phyloP scores from a whole-genome alignment of 306 rosid genomes.

The Quercus ilex region DNA sequence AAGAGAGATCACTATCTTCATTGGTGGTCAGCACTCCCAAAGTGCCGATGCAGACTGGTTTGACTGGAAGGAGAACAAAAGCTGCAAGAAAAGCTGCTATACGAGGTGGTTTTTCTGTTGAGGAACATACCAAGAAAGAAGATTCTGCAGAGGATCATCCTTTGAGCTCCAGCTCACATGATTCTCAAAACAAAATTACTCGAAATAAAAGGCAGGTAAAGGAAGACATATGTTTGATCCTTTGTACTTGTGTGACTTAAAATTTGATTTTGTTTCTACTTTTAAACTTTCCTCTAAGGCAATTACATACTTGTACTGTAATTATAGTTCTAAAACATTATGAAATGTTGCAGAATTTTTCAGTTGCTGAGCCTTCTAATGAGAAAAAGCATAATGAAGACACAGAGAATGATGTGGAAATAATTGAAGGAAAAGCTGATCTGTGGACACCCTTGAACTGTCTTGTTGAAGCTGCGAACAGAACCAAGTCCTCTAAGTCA shows the following conservation, averaged over 20 bases:
- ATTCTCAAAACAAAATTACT: constrained; percentile 33
- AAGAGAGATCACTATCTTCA: constrained; percentile 96
- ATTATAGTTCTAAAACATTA: constrained; percentile 1
- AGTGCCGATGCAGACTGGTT: constrained; percentile 65
- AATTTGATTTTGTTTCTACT: not conserved
- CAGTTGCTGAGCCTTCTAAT: constrained; percentile 56
- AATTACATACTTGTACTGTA: constrained; percentile 2
- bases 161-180: constrained; percentile 54
- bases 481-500: constrained; percentile 82
- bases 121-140: constrained; percentile 59
- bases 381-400: constrained; percentile 41
- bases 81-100: constrained; percentile 66
- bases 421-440: constrained; percentile 76
- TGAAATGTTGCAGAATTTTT: constrained; percentile 50
- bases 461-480: constrained; percentile 95
- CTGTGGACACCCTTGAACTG: constrained; percentile 98
- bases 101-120: constrained; percentile 58
- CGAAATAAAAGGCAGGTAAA: constrained; percentile 48
- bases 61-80: constrained; percentile 90
- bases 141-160: constrained; percentile 51
- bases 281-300: not conserved
- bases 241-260: not conserved
- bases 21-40: constrained; percentile 87
- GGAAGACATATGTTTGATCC: not conserved
- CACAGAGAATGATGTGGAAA: constrained; percentile 37